A percentile compares a stretch with the other conserved stretches of the same genome.
These are phyloP conservation scores for Neopestalotiopsis clavispora DNA, from an alignment of 2,329 filamentous ascomycete species.

Conservation along the genomic window DNA sequence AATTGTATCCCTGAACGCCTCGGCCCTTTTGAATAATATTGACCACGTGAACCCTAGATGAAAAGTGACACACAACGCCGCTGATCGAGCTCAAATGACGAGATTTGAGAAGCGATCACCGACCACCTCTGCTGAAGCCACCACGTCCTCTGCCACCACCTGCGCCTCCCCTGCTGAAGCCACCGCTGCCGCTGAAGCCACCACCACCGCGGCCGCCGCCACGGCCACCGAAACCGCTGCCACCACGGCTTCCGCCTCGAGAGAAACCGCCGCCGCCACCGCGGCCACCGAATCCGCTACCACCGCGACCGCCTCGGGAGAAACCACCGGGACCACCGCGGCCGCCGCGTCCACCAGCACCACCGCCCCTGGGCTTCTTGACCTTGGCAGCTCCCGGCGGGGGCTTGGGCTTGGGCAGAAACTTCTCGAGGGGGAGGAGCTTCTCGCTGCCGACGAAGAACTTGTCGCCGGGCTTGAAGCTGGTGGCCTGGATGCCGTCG, in stretches of 20 bases:
- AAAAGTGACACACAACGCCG: conserved; percentile 17
- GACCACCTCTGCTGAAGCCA: conserved; percentile 33
- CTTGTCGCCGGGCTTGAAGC: conserved; percentile 96
- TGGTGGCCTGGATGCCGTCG: conserved; percentile 92
- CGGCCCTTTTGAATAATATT: conserved; percentile 15
- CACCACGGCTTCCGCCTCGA: conserved; percentile 55
- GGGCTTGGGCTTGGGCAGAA: conserved; percentile 91
- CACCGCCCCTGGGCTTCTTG: conserved; percentile 68
- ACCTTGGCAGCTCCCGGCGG: conserved; percentile 66
- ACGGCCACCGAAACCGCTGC: conserved; percentile 40
- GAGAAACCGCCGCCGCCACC: conserved; percentile 56
- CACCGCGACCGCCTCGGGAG: conserved; percentile 32
- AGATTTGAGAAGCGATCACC: conserved; percentile 11
- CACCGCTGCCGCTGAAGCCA: conserved; percentile 33
- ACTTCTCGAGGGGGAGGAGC: conserved; percentile 91
- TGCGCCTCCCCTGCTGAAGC: conserved; percentile 65
- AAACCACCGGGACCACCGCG: conserved; percentile 50
- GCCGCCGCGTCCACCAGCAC: conserved; percentile 58
- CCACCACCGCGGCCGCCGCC: conserved; percentile 36
- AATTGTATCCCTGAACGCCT: conserved; percentile 21
- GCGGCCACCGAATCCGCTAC: conserved; percentile 25
- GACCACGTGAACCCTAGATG: conserved; percentile 20
- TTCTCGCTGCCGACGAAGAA: conserved; percentile 97
- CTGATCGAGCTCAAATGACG: conserved; percentile 8
- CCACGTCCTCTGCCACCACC: conserved; percentile 51